These are phyloP conservation scores for sweet orange (Citrus sinensis) DNA, from an alignment of 345 rosid genomes.

Conservation along the genomic window DNA sequence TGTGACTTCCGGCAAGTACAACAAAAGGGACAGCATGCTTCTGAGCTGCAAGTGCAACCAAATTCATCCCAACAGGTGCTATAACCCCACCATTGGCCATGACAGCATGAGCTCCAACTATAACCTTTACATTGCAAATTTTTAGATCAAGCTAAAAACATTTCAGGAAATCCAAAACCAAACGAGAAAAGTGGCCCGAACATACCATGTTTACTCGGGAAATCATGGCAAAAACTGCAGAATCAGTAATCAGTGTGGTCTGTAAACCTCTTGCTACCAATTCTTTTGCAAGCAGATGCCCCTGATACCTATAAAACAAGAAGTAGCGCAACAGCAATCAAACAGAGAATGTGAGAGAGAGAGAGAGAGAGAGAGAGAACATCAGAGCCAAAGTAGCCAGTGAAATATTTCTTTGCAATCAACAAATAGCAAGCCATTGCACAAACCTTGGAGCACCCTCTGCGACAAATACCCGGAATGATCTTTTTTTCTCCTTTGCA, in stretches of 20 bases:
- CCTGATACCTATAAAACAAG: conserved; percentile 68
- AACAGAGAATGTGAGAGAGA: not conserved
- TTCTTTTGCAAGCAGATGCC: conserved; percentile 89
- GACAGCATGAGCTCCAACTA: conserved; percentile 97
- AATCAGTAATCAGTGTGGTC: conserved; percentile 90
- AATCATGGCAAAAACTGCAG: conserved; percentile 98
- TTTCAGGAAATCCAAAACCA: not conserved
- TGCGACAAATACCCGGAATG: conserved; percentile 91
- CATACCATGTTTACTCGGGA: conserved; percentile 93
- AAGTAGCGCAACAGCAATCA: not conserved
- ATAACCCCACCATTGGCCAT: conserved; percentile 99
- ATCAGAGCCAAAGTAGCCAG: not conserved
- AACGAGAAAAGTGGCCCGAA: not conserved
- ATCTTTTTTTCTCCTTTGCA: conserved; percentile 95
- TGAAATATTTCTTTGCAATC: conserved; percentile 7
- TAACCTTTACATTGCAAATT: conserved; percentile 55
- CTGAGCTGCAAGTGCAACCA: conserved; percentile 97
- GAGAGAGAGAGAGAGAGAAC: not conserved
- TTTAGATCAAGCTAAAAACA: conserved; percentile 13
- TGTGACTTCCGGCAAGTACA: conserved; percentile 95
- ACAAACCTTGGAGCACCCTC: conserved; percentile 99
- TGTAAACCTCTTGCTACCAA: conserved; percentile 89
- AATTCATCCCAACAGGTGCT: conserved; percentile 96
- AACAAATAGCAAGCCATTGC: conserved; percentile 6
- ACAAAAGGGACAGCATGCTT: conserved; percentile 99